A percentile compares a stretch with the other conserved stretches of the same genome.
These are phyloP conservation scores for Datisca glomerata DNA, from an alignment of 306 rosid species.

Conservation along the genomic window DNA sequence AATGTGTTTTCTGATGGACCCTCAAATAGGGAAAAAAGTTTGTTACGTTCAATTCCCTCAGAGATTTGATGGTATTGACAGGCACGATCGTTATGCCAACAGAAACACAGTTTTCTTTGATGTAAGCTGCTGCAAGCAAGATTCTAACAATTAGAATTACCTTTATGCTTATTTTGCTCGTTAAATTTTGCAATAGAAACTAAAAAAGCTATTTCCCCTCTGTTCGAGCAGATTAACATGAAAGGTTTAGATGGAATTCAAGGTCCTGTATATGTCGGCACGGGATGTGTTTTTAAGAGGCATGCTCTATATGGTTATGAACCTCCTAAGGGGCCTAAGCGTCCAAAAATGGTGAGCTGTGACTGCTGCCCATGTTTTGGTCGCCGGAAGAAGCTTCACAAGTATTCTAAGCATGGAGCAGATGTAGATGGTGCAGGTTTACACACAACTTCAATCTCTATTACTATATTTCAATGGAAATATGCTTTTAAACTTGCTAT, in stretches of 20 bases:
- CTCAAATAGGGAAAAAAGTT: constrained; percentile 68
- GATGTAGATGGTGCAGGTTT: constrained; percentile 50
- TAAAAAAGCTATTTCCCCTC: constrained; percentile 6
- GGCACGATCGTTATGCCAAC: constrained; percentile 85
- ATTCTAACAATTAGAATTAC: too few relatives aligned
- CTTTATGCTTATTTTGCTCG: neutral
- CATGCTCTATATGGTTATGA: constrained; percentile 85
- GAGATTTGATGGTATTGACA: constrained; percentile 87
- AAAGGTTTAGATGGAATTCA: constrained; percentile 94
- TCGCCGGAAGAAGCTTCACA: constrained; percentile 61
- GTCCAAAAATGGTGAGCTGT: constrained; percentile 91
- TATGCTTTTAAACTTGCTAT: neutral
- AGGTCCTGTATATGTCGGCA: constrained; percentile 93
- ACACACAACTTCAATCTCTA: neutral
- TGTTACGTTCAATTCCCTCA: constrained; percentile 90
- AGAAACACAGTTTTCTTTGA: constrained; percentile 85
- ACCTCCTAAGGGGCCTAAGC: constrained; percentile 88
- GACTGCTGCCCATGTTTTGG: constrained; percentile 94
- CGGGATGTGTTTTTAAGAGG: constrained; percentile 94
- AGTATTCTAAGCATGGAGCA: constrained; percentile 42
- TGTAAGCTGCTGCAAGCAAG: constrained; percentile 31
- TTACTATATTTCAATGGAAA: neutral
- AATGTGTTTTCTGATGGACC: constrained; percentile 96
- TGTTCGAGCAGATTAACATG: constrained; percentile 75
- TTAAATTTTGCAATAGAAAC: neutral